These are phyloP conservation scores for Puccinia hordei DNA, from an alignment of 1,284 basidiomycete species.

Conservation along the genomic window DNA sequence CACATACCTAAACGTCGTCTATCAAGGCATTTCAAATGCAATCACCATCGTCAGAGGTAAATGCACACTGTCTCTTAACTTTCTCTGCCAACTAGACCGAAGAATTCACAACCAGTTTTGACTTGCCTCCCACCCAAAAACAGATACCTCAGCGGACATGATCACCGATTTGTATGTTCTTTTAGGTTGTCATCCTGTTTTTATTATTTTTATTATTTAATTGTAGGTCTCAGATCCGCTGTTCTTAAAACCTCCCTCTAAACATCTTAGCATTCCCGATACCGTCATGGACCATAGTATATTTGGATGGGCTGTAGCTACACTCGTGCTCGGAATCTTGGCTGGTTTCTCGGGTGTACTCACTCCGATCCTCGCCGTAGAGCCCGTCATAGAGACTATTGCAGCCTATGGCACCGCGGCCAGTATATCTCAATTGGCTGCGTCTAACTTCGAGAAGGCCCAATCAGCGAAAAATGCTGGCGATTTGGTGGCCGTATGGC, in stretches of 20 bases:
- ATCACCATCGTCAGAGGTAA: constrained; percentile 21
- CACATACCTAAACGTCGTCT: constrained; percentile 10
- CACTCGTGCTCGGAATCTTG: constrained; percentile 8
- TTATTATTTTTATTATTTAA: no score
- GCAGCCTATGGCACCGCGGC: not conserved
- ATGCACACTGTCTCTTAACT: not conserved
- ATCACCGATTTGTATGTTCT: constrained; percentile 24
- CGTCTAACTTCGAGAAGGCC: not conserved
- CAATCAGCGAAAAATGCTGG: not conserved
- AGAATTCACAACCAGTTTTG: not conserved
- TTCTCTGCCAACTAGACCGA: not conserved
- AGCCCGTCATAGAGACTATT: no score
- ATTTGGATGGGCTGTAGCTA: constrained; percentile 6
- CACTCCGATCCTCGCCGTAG: not conserved
- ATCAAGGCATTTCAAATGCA: not conserved
- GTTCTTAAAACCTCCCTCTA: not conserved
- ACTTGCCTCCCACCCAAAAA: not conserved
- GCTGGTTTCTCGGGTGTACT: constrained; percentile 9
- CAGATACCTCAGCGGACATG: constrained; percentile 18
- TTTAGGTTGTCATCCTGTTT: no score
- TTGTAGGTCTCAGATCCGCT: not conserved
- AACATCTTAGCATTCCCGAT: not conserved
- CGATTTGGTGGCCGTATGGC: not conserved
- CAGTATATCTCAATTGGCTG: not conserved
- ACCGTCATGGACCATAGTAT: not conserved